These are phyloP conservation scores for Sambucus nigra DNA, from an alignment of 129 eudicot genomes.

Conservation along the genomic window DNA sequence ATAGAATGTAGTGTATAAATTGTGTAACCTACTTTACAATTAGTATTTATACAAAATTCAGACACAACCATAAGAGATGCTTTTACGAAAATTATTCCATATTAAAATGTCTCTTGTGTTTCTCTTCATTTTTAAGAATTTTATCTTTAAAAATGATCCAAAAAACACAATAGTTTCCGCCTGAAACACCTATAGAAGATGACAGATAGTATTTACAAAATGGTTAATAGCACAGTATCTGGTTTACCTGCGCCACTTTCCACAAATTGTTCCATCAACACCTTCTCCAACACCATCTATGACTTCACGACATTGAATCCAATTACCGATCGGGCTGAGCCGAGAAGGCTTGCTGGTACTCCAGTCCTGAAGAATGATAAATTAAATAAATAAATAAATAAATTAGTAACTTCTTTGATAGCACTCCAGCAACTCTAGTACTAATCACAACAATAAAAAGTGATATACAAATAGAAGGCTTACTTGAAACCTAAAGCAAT, in stretches of 20 bases:
- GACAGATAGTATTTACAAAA: not conserved
- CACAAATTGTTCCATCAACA: conserved; percentile 67
- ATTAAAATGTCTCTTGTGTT: not conserved
- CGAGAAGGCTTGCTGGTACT: conserved; percentile 31
- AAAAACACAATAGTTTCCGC: not conserved
- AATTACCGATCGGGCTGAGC: conserved; percentile 56
- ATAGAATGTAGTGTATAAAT: too few species aligned
- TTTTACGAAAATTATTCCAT: too few species aligned
- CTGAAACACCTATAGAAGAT: not conserved
- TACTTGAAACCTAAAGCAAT: conserved; percentile 38
- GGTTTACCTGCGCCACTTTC: conserved; percentile 92
- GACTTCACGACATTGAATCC: conserved; percentile 76
- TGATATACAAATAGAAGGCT: conserved; percentile 11
- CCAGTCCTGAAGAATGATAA: conserved; percentile 32
- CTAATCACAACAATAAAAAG: conserved; percentile 10
- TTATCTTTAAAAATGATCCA: too few species aligned
- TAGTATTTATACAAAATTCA: too few species aligned
- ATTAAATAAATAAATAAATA: too few species aligned
- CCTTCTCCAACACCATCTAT: conserved; percentile 30
- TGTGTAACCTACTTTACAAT: too few species aligned
- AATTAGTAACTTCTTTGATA: not conserved
- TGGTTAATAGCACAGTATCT: not conserved
- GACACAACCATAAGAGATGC: too few species aligned
- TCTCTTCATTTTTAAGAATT: too few species aligned
- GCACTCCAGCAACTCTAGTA: conserved; percentile 8